Conservation (phyloP, 169 alveolate species). For the Babesia ovis region DNA sequence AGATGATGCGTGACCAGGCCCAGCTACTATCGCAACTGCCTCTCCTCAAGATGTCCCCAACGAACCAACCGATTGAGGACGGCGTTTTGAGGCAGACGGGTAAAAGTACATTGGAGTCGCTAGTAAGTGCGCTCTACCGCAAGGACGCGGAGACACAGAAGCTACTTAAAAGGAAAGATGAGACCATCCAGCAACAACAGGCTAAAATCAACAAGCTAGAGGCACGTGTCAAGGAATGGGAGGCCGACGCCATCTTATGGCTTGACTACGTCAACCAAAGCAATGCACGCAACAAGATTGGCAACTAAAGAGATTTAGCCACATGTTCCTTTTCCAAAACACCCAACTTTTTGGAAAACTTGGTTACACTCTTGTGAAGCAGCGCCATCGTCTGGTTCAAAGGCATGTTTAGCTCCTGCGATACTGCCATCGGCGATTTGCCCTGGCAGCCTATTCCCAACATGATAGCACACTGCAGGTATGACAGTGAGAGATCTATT, state of each 20-base stretch:
- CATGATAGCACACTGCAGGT: slow-evolving; percentile 59
- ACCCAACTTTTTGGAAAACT: slow-evolving; percentile 50
- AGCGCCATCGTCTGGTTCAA: slow-evolving; percentile 70
- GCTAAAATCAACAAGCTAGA: slow-evolving; percentile 36
- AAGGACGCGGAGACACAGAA: slow-evolving; percentile 54
- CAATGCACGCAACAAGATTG: background rate
- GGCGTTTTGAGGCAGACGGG: slow-evolving; percentile 32
- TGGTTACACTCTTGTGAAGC: slow-evolving; percentile 59
- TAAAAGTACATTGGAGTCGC: slow-evolving; percentile 30
- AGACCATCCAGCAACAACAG: slow-evolving; percentile 43
- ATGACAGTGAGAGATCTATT: slow-evolving; percentile 40
- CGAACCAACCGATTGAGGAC: slow-evolving; percentile 20
- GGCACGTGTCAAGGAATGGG: slow-evolving; percentile 65
- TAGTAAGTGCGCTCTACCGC: slow-evolving; percentile 56
- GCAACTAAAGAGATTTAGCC: slow-evolving; percentile 26
- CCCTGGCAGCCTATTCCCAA: slow-evolving; percentile 63
- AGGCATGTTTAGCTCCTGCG: slow-evolving; percentile 71
- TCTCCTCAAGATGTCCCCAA: slow-evolving; percentile 37
- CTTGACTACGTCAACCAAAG: slow-evolving; percentile 65
- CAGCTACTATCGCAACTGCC: slow-evolving; percentile 67
- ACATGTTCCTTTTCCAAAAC: slow-evolving; percentile 31
- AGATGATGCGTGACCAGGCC: slow-evolving; percentile 51
- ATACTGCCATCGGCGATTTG: slow-evolving; percentile 39
- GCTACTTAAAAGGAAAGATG: slow-evolving; percentile 34
- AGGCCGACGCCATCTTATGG: slow-evolving; percentile 66